Evolutionary conservation across 805 yeast genomes (phyloP).

Genomic region (Vanderwaltozyma tropicalis): DNA sequence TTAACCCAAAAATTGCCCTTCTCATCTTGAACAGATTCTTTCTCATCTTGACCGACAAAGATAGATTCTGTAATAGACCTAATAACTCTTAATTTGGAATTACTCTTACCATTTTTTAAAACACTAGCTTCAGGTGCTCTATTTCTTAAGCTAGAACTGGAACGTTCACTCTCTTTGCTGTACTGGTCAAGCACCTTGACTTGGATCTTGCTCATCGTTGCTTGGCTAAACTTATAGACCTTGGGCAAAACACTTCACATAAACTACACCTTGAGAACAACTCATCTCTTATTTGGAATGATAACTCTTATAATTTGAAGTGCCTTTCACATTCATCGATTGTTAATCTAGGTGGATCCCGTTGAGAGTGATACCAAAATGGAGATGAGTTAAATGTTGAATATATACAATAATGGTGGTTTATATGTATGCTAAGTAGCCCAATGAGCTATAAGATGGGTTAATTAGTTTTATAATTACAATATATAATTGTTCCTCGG

Average conservation of each 20-base stretch:
- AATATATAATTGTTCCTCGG: no score
- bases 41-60: slow-evolving; percentile 5
- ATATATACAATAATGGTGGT: no score
- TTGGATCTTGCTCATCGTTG: slow-evolving; percentile 2
- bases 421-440: no score
- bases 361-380: no score
- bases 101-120: slow-evolving; percentile 7
- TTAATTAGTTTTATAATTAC: no score
- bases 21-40: not conserved
- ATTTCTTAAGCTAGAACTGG: not conserved
- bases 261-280: no score
- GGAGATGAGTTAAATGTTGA: no score
- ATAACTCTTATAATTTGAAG: no score
- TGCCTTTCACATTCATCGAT: no score
- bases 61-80: slow-evolving; percentile 15
- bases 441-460: no score
- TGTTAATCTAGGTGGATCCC: no score
- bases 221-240: not conserved
- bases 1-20: not conserved
- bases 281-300: no score
- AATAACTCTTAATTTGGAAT: slow-evolving; percentile 10
- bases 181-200: slow-evolving; percentile 3
- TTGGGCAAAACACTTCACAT: not conserved
- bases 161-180: slow-evolving; percentile 1
- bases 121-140: slow-evolving; percentile 15